Evolutionary conservation across 2,329 filamentous ascomycete species (phyloP).

Genomic region (Chaetothyriales sp.): DNA sequence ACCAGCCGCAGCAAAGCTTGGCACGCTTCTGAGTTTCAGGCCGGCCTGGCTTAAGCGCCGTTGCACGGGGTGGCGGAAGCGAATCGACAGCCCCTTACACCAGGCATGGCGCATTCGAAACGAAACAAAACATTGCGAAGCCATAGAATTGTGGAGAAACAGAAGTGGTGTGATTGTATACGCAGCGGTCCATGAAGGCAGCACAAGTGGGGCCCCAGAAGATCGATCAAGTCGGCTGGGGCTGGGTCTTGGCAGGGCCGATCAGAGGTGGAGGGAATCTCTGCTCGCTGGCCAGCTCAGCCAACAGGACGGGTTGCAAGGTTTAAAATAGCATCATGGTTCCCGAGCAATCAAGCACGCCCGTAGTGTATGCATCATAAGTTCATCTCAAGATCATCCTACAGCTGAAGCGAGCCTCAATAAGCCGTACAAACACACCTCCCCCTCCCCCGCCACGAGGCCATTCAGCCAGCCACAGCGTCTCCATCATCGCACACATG

Average conservation of each 20-base stretch:
- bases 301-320: background rate
- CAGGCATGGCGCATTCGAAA: too few relatives aligned
- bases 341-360: constrained; percentile 12
- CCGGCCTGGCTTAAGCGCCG: background rate
- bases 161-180: too few relatives aligned
- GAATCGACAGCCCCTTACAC: too few relatives aligned
- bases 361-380: constrained; percentile 18
- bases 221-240: too few relatives aligned
- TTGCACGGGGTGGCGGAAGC: background rate
- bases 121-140: too few relatives aligned
- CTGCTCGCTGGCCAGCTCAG: background rate
- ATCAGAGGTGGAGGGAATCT: background rate
- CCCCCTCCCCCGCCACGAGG: too few relatives aligned
- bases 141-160: too few relatives aligned
- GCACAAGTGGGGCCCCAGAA: too few relatives aligned
- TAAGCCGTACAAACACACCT: background rate
- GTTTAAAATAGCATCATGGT: constrained; percentile 9
- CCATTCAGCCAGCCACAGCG: too few relatives aligned
- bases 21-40: background rate
- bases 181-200: too few relatives aligned
- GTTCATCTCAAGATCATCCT: constrained; percentile 15
- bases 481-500: background rate
- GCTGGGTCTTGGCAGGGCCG: too few relatives aligned
- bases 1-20: background rate
- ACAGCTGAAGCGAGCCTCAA: background rate